A percentile compares a stretch with the other conserved stretches of the same genome.
Evolutionary conservation across 352 stramenopile genomes (phyloP).

Genomic region (Globisporangium takayamanum): DNA sequence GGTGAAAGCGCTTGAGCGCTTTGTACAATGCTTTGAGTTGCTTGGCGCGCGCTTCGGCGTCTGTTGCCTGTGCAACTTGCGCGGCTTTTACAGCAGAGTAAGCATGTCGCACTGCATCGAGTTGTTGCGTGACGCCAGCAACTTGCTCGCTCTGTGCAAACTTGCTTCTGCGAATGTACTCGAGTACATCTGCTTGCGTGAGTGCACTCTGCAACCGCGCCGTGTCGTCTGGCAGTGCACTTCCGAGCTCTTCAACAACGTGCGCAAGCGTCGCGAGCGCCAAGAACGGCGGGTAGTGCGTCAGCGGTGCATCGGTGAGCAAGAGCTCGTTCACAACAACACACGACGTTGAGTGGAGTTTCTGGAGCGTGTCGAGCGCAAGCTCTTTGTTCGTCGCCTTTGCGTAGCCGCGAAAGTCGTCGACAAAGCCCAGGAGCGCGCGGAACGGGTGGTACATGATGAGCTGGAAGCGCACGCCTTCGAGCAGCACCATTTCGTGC

Average conservation of each 20-base stretch:
- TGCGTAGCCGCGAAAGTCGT: slow-evolving; percentile 68
- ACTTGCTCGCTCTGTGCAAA: slow-evolving; percentile 53
- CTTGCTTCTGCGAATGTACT: slow-evolving; percentile 67
- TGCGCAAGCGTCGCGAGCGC: slow-evolving; percentile 56
- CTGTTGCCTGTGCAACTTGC: slow-evolving; percentile 24
- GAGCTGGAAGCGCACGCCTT: slow-evolving; percentile 84
- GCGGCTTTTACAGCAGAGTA: slow-evolving; percentile 31
- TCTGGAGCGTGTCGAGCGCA: slow-evolving; percentile 58
- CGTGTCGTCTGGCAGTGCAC: slow-evolving; percentile 10
- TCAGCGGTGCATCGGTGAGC: slow-evolving; percentile 62
- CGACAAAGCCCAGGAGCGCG: slow-evolving; percentile 71
- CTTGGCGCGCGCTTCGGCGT: slow-evolving; percentile 37
- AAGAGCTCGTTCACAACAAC: slow-evolving; percentile 75
- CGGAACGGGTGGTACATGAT: slow-evolving; percentile 89
- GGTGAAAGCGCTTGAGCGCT: slow-evolving; percentile 81
- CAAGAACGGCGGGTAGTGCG: slow-evolving; percentile 60
- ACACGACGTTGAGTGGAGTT: slow-evolving; percentile 66
- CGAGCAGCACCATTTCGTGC: slow-evolving; percentile 84
- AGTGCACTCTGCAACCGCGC: slow-evolving; percentile 18
- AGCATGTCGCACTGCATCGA: slow-evolving; percentile 29
- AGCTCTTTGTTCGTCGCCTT: slow-evolving; percentile 65
- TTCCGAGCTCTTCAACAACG: slow-evolving; percentile 49
- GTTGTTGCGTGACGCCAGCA: slow-evolving; percentile 21
- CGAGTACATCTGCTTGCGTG: slow-evolving; percentile 30
- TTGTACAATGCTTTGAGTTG: slow-evolving; percentile 84